Evolutionary conservation across 768 basidiomycete species (phyloP).

Genomic region (Saitozyma podzolica): DNA sequence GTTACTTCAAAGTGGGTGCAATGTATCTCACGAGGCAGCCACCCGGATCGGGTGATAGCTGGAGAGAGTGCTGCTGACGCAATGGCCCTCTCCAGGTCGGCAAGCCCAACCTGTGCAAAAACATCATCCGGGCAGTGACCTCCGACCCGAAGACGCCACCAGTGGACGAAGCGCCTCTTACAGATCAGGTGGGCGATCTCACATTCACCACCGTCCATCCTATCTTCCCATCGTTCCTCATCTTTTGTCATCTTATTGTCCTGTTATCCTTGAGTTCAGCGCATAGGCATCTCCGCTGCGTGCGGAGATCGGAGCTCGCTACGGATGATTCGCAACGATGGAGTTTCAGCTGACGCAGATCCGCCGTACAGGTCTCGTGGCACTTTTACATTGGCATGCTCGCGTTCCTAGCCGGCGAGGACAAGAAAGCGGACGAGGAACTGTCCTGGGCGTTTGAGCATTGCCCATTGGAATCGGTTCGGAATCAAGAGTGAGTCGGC

Average conservation of each 20-base stretch:
- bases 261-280: too few relatives aligned
- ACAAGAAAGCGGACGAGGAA: conserved; percentile 81
- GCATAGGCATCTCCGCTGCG: too few relatives aligned
- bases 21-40: not conserved
- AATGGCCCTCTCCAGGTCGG: conserved; percentile 63
- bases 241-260: too few relatives aligned
- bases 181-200: conserved; percentile 67
- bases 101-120: conserved; percentile 86
- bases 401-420: conserved; percentile 89
- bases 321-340: too few relatives aligned
- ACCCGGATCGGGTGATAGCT: not conserved
- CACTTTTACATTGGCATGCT: conserved; percentile 94
- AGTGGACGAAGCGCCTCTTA: conserved; percentile 70
- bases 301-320: too few relatives aligned
- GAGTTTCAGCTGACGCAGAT: conserved; percentile 6
- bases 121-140: conserved; percentile 82
- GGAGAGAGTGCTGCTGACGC: too few relatives aligned
- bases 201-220: not conserved
- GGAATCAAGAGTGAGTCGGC: conserved; percentile 79
- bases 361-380: conserved; percentile 73
- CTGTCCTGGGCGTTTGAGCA: conserved; percentile 82
- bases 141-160: conserved; percentile 83
- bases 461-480: conserved; percentile 68
- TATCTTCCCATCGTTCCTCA: too few relatives aligned
- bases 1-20: conserved; percentile 79